A percentile compares a stretch with the other conserved stretches of the same genome.
Evolutionary conservation across 345 rosid species (phyloP).

Genomic region (Eucalyptus caleyi): DNA sequence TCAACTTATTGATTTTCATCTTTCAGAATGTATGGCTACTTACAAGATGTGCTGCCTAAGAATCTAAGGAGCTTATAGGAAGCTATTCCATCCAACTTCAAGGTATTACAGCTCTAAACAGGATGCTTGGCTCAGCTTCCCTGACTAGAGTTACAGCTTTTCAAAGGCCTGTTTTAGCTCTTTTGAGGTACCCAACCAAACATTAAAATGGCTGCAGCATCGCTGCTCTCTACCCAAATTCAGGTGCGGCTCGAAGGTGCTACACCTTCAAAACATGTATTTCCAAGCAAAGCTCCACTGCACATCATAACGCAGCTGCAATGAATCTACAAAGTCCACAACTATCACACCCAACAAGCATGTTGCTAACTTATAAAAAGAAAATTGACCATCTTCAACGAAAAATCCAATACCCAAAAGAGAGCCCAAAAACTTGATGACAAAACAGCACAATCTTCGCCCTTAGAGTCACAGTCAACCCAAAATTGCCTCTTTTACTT

Average conservation of each 20-base stretch:
- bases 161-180: background rate
- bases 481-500: background rate
- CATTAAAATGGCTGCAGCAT: background rate
- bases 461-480: background rate
- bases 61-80: background rate
- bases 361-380: background rate
- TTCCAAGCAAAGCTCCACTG: background rate
- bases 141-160: background rate
- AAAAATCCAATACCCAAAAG: background rate
- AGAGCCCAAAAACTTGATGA: background rate
- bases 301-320: background rate
- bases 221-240: background rate
- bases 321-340: background rate
- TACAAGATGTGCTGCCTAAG: background rate
- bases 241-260: background rate
- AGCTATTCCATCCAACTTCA: background rate
- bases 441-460: background rate
- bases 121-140: background rate
- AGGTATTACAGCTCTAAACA: background rate
- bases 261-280: background rate
- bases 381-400: background rate
- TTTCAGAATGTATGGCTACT: background rate
- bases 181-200: background rate
- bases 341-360: background rate
- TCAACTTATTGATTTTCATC: background rate